Conservation (phyloP, 2,329 filamentous ascomycete species). For the Colletotrichum agaves region DNA sequence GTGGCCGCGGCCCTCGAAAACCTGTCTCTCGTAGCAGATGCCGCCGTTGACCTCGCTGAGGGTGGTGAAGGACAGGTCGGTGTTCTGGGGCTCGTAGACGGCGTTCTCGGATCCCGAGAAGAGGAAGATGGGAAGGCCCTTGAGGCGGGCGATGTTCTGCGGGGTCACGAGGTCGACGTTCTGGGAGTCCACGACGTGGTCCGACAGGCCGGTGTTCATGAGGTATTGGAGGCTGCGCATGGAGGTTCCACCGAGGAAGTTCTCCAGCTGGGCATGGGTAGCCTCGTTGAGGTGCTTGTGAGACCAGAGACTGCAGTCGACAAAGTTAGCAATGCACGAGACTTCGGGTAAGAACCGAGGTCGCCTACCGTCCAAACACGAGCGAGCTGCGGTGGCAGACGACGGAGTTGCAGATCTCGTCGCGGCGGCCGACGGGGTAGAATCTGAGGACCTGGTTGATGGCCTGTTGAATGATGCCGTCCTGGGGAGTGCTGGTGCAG, state of each 20-base stretch:
- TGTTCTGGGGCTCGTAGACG: conserved; percentile 41
- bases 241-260: conserved; percentile 70
- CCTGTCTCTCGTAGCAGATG: conserved; percentile 42
- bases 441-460: conserved; percentile 68
- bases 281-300: conserved; percentile 73
- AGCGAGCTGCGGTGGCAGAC: conserved; percentile 70
- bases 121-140: conserved; percentile 36
- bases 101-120: conserved; percentile 39
- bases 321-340: not conserved
- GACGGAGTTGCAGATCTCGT: conserved; percentile 70
- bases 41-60: conserved; percentile 40
- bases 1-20: conserved; percentile 41
- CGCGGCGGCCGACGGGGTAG: conserved; percentile 59
- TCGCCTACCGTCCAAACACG: conserved; percentile 65
- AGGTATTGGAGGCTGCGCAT: conserved; percentile 67
- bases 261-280: conserved; percentile 70
- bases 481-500: conserved; percentile 58
- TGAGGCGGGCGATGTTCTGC: conserved; percentile 23
- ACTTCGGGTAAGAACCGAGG: not conserved
- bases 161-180: conserved; percentile 17
- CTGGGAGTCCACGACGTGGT: conserved; percentile 51
- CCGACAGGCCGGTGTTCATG: conserved; percentile 64
- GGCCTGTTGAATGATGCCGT: conserved; percentile 59
- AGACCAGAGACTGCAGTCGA: conserved; percentile 57
- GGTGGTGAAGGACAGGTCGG: conserved; percentile 41